A percentile compares a stretch with the other conserved stretches of the same genome.
Evolutionary conservation across 176 grass and related monocot species (phyloP).

Genomic region (Urochloa ruziziensis): DNA sequence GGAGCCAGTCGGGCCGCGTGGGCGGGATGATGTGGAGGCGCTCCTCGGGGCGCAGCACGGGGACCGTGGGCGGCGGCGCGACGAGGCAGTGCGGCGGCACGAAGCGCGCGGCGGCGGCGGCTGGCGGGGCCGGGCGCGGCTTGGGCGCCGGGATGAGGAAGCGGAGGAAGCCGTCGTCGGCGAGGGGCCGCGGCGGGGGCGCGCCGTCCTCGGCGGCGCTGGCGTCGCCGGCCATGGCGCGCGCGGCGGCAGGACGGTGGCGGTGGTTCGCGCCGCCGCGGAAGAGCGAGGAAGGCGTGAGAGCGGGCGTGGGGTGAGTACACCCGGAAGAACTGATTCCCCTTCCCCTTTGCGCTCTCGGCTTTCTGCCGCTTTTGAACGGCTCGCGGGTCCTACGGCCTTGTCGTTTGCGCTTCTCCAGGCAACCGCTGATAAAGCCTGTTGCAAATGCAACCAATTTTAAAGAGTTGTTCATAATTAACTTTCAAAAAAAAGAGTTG

Average conservation of each 20-base stretch:
- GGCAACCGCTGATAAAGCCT: no score
- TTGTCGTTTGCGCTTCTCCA: no score
- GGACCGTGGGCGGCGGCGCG: not conserved
- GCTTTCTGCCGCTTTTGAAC: no score
- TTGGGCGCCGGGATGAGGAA: slow-evolving; percentile 37
- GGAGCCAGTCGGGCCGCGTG: slow-evolving; percentile 31
- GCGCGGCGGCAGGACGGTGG: not conserved
- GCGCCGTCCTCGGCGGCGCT: not conserved
- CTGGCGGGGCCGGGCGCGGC: not conserved
- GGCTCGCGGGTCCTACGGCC: no score
- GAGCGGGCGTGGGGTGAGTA: no score
- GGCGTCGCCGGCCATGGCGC: slow-evolving; percentile 27
- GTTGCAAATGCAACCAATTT: no score
- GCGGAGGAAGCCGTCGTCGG: slow-evolving; percentile 12
- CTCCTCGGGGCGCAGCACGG: not conserved
- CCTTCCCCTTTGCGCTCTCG: no score
- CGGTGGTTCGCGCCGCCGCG: not conserved
- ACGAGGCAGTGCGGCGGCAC: slow-evolving; percentile 49
- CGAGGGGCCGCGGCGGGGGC: not conserved
- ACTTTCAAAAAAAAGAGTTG: no score
- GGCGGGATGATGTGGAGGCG: slow-evolving; percentile 41
- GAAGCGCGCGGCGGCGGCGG: not conserved
- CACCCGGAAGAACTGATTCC: no score
- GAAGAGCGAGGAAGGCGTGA: no score
- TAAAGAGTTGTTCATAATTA: no score